Evolutionary conservation across 495 filamentous ascomycete genomes (phyloP).

Genomic region (Xylaria curta): DNA sequence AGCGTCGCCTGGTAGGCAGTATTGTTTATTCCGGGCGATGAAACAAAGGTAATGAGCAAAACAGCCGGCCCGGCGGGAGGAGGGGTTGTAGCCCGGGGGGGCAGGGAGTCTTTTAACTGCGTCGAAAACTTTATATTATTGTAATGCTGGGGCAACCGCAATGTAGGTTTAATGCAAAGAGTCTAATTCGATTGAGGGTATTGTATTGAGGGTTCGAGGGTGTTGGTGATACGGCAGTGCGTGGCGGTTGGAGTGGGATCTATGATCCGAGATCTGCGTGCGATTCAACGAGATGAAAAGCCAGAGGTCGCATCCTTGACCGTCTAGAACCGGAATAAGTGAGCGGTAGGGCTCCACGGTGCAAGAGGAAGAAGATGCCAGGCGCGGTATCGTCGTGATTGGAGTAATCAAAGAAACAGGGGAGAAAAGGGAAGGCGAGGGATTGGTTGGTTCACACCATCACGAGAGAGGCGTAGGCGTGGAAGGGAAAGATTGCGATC

Average conservation of each 20-base stretch:
- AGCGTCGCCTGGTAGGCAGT: slow-evolving; percentile 33
- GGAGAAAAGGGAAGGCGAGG: neutral
- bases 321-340: neutral
- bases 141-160: neutral
- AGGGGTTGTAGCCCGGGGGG: neutral
- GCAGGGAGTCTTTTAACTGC: neutral
- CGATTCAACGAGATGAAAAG: slow-evolving; percentile 7
- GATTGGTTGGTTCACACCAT: slow-evolving; percentile 3
- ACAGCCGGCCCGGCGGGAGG: slow-evolving; percentile 14
- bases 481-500: slow-evolving; percentile 25
- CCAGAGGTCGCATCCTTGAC: slow-evolving; percentile 24
- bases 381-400: neutral
- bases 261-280: slow-evolving; percentile 3
- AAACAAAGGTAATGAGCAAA: slow-evolving; percentile 25
- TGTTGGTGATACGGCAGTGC: neutral
- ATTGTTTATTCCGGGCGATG: slow-evolving; percentile 24
- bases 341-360: slow-evolving; percentile 2
- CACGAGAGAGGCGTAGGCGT: slow-evolving; percentile 5
- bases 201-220: neutral
- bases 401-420: neutral
- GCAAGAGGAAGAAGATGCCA: neutral
- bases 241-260: neutral
- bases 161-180: neutral
- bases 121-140: neutral
- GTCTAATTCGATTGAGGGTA: neutral